These are phyloP conservation scores for Symbiodinium pilosum DNA, from an alignment of 73 alveolate species.

Conservation along the genomic window DNA sequence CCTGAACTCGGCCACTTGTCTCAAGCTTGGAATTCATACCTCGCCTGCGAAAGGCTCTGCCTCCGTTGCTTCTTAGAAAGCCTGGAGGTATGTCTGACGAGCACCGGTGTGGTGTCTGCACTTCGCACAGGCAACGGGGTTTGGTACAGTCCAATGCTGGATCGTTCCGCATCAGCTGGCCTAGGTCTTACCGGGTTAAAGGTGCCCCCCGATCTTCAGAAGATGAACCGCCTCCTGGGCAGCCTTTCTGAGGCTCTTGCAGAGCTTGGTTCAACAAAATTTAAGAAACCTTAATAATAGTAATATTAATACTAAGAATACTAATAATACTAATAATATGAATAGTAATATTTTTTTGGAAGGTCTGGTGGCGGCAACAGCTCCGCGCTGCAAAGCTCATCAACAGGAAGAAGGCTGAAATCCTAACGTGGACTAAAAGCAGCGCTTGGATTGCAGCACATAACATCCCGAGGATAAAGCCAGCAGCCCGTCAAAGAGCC, in stretches of 20 bases:
- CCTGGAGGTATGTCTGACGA: constrained; percentile 48
- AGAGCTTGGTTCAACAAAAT: neutral
- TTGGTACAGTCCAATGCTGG: no score
- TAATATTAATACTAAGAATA: no score
- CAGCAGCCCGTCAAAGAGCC: constrained; percentile 1
- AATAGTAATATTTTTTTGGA: no score
- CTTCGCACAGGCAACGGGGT: constrained; percentile 49
- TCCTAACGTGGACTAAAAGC: neutral
- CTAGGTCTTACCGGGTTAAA: constrained; percentile 51
- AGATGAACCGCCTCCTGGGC: constrained; percentile 75
- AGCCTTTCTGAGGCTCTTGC: constrained; percentile 59
- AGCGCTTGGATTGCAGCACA: no score
- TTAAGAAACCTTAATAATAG: neutral
- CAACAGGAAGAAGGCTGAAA: neutral
- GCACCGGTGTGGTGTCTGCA: constrained; percentile 72
- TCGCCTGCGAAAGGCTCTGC: neutral
- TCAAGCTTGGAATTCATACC: neutral
- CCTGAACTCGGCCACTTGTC: constrained; percentile 25
- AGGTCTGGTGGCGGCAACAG: constrained; percentile 95
- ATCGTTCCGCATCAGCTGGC: no score
- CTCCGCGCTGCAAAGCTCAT: constrained; percentile 53
- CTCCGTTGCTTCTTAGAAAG: no score
- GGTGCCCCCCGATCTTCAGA: constrained; percentile 67
- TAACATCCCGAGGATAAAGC: neutral
- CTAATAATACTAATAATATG: no score